Conservation (phyloP, 805 yeast genomes). For the Saccharomycopsis sp. region DNA sequence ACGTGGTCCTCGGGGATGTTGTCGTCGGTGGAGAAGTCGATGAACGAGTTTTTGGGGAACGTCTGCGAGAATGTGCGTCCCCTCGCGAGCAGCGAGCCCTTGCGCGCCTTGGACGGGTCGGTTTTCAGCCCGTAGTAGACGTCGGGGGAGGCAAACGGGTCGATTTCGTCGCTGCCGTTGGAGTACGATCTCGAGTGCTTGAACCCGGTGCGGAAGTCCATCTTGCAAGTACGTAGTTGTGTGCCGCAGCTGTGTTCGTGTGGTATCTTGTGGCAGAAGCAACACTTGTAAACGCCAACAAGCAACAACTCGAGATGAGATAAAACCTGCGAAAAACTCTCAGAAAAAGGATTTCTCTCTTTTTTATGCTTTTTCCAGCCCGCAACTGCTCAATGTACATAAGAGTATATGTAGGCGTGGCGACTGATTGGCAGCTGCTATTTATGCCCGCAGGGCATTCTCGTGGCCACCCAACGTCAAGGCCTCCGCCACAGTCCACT, state of each 20-base stretch:
- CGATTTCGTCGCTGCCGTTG: constrained; percentile 36
- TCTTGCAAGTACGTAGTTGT: too few relatives aligned
- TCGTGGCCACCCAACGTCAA: too few relatives aligned
- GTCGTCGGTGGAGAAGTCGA: constrained; percentile 22
- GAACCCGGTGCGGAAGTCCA: not conserved
- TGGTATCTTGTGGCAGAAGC: too few relatives aligned
- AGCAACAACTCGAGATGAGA: too few relatives aligned
- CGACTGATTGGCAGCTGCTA: too few relatives aligned
- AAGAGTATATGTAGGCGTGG: not conserved
- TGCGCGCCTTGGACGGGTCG: constrained; percentile 42
- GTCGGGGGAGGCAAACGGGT: constrained; percentile 66
- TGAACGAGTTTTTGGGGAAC: constrained; percentile 13
- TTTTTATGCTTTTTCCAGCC: too few relatives aligned
- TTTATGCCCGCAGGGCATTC: too few relatives aligned
- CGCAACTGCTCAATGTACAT: too few relatives aligned
- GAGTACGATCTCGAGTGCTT: constrained; percentile 34
- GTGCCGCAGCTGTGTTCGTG: not conserved
- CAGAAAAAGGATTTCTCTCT: not conserved
- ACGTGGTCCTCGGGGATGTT: not conserved
- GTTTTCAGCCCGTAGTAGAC: constrained; percentile 61
- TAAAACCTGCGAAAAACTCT: too few relatives aligned
- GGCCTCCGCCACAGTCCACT: too few relatives aligned
- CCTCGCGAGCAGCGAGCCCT: constrained; percentile 39
- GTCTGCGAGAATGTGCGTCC: constrained; percentile 38
- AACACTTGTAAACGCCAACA: too few relatives aligned